Conservation (phyloP, 352 stramenopile species). For the Pythium scleroteichum region DNA sequence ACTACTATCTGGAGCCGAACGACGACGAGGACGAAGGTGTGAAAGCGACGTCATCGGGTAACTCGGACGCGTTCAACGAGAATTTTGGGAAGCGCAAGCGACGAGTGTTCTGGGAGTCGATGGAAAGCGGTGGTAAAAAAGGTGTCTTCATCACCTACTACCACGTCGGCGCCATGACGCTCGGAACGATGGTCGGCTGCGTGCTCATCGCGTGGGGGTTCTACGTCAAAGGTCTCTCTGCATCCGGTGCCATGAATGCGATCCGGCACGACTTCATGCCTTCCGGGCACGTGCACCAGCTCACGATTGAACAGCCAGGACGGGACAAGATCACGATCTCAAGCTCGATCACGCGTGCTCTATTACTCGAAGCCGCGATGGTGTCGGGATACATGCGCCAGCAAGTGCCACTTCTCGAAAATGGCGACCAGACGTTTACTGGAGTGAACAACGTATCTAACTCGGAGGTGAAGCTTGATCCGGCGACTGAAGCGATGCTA, state of each 20-base stretch:
- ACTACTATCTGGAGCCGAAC: constrained; percentile 66
- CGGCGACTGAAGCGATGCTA: constrained; percentile 50
- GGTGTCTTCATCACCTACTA: constrained; percentile 85
- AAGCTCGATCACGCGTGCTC: constrained; percentile 59
- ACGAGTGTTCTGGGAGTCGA: constrained; percentile 65
- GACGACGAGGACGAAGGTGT: constrained; percentile 31
- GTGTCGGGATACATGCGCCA: constrained; percentile 18
- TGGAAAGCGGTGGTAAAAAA: constrained; percentile 70
- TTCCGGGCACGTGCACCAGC: constrained; percentile 63
- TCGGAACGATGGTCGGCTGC: constrained; percentile 43
- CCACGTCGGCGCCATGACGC: constrained; percentile 61
- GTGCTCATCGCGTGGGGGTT: constrained; percentile 71
- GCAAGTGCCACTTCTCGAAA: constrained; percentile 45
- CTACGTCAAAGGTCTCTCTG: constrained; percentile 72
- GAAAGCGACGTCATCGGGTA: neutral
- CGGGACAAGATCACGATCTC: constrained; percentile 79
- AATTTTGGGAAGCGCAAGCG: constrained; percentile 17
- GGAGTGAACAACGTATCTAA: neutral
- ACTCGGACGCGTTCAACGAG: neutral
- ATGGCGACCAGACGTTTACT: constrained; percentile 34
- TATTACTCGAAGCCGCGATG: constrained; percentile 54
- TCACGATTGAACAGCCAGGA: constrained; percentile 67
- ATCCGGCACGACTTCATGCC: constrained; percentile 52
- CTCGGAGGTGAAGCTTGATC: constrained; percentile 31
- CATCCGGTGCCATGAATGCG: constrained; percentile 62